phyloP scores from a whole-genome alignment of 2,329 filamentous ascomycete species.

The Neospermospora avenae region DNA sequence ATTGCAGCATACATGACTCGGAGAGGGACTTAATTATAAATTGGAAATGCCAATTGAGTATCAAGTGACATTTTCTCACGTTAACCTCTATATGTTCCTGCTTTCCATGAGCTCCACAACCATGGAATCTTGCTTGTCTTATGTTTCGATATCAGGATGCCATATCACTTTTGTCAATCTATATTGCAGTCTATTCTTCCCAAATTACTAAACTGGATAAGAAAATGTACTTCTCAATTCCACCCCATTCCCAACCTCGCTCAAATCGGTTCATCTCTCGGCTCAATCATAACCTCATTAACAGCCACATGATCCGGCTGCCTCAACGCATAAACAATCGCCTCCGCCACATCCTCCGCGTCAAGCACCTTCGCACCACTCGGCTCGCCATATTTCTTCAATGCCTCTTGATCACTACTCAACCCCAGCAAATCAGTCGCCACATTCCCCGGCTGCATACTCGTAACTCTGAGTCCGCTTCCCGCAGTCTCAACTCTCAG shows the following conservation, averaged over 20 bases:
- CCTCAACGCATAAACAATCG: slow-evolving; percentile 70
- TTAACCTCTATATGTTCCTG: no score
- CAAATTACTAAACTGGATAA: no score
- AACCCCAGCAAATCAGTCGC: slow-evolving; percentile 70
- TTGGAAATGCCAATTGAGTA: no score
- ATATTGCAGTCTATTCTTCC: no score
- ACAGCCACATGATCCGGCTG: slow-evolving; percentile 75
- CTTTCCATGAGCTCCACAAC: no score
- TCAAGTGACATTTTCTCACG: no score
- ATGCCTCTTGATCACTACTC: slow-evolving; percentile 71
- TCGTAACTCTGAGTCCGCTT: slow-evolving; percentile 68
- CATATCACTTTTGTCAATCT: no score
- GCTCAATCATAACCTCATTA: slow-evolving; percentile 78
- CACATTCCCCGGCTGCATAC: slow-evolving; percentile 74
- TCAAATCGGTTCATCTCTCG: slow-evolving; percentile 70
- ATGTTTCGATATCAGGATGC: no score
- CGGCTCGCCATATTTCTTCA: slow-evolving; percentile 76
- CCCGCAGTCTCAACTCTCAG: slow-evolving; percentile 74
- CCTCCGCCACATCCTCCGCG: slow-evolving; percentile 66
- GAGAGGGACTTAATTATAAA: no score
- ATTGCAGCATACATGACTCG: no score
- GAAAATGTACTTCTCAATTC: neutral
- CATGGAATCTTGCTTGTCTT: no score
- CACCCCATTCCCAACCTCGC: neutral
- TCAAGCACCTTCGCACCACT: slow-evolving; percentile 73